phyloP scores from a whole-genome alignment of 83 land plant species.

The Picea abies region DNA sequence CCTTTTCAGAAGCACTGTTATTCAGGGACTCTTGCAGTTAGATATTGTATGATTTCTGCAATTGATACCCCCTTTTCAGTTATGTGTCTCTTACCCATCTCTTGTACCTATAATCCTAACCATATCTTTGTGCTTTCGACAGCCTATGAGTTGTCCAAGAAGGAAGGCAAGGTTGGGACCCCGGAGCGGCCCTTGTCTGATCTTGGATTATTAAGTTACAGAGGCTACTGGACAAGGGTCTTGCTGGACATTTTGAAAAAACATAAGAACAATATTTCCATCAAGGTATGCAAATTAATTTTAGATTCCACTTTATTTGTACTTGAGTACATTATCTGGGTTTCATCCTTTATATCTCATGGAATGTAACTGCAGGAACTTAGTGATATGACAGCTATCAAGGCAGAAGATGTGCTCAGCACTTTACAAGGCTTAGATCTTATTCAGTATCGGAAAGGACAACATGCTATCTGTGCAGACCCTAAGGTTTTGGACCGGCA shows the following conservation, averaged over 20 bases:
- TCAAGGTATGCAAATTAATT: conserved; percentile 60
- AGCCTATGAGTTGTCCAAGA: conserved; percentile 99
- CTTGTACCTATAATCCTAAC: neutral
- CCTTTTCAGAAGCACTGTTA: neutral
- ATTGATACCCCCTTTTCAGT: neutral
- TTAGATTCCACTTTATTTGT: neutral
- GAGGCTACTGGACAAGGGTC: conserved; percentile 98
- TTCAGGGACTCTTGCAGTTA: neutral
- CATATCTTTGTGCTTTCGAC: conserved; percentile 8
- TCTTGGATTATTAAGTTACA: conserved; percentile 88
- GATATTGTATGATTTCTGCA: neutral
- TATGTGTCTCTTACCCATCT: neutral
- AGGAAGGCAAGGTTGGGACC: conserved; percentile 97
- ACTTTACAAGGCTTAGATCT: conserved; percentile 87
- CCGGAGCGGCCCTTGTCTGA: conserved; percentile 99
- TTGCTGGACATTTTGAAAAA: conserved; percentile 90
- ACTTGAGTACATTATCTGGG: neutral
- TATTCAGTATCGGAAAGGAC: conserved; percentile 96
- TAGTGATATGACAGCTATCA: conserved; percentile 96
- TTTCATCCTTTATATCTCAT: conserved; percentile 5
- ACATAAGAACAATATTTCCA: conserved; percentile 88
- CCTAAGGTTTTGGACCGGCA: conserved; percentile 96
- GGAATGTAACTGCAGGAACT: conserved; percentile 58
- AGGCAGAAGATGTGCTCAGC: conserved; percentile 78
- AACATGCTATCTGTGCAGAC: conserved; percentile 95